These are phyloP conservation scores for Phaeoacremonium minimum DNA, from an alignment of 2,329 filamentous ascomycete genomes.

Conservation along the genomic window DNA sequence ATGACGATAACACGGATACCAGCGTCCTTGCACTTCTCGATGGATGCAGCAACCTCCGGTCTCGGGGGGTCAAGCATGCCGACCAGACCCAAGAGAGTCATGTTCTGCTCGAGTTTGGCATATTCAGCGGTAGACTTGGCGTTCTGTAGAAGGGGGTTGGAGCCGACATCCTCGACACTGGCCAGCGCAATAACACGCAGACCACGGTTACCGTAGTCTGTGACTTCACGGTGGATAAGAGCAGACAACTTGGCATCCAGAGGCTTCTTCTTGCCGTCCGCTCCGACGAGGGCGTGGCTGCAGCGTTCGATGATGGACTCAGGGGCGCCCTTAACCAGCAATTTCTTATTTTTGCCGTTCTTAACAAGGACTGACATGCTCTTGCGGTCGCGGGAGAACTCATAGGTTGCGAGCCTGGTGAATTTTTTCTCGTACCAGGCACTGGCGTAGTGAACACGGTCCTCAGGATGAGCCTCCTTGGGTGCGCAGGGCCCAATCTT, in stretches of 20 bases:
- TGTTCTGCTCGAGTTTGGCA: conserved; percentile 80
- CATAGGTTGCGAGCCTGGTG: conserved; percentile 78
- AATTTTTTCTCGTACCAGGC: conserved; percentile 75
- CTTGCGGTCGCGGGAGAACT: conserved; percentile 97
- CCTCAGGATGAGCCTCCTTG: conserved; percentile 42
- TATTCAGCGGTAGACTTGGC: conserved; percentile 86
- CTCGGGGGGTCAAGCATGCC: conserved; percentile 97
- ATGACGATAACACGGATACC: conserved; percentile 97
- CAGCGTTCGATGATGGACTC: conserved; percentile 93
- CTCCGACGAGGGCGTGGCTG: conserved; percentile 73
- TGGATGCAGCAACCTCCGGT: conserved; percentile 81
- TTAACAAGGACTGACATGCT: conserved; percentile 96
- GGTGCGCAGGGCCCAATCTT: conserved; percentile 84
- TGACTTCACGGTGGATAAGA: conserved; percentile 72
- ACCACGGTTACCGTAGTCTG: conserved; percentile 86
- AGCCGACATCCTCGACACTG: conserved; percentile 70
- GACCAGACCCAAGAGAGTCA: conserved; percentile 90
- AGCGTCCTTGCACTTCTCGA: conserved; percentile 83
- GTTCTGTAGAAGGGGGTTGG: conserved; percentile 63
- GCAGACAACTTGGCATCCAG: conserved; percentile 66
- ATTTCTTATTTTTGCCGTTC: conserved; percentile 64
- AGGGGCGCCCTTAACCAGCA: conserved; percentile 94
- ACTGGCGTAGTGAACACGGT: conserved; percentile 78
- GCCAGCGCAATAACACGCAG: conserved; percentile 94
- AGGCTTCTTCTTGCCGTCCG: conserved; percentile 71